phyloP scores from a whole-genome alignment of 2,329 filamentous ascomycete species.

The Atkinsonella hypoxylon region DNA sequence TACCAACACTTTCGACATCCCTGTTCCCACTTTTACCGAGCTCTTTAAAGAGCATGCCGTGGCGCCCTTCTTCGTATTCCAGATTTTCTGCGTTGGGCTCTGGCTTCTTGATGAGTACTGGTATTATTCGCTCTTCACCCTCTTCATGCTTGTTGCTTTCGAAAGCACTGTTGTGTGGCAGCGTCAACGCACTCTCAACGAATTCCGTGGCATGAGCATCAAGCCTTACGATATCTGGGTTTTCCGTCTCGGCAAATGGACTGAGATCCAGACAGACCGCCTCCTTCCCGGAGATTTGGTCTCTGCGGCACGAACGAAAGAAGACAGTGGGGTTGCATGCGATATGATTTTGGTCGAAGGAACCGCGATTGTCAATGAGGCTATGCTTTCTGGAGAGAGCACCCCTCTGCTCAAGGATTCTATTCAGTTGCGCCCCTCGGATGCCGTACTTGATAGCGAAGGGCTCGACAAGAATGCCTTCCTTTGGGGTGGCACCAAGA shows the following conservation, averaged over 20 bases:
- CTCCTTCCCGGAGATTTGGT: slow-evolving; percentile 88
- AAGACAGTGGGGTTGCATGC: slow-evolving; percentile 92
- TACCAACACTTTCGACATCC: slow-evolving; percentile 92
- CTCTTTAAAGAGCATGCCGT: slow-evolving; percentile 98
- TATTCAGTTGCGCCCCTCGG: slow-evolving; percentile 72
- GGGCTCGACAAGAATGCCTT: slow-evolving; percentile 95
- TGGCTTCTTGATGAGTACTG: slow-evolving; percentile 99
- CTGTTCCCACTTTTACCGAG: slow-evolving; percentile 88
- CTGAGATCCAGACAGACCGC: slow-evolving; percentile 78
- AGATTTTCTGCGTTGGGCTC: slow-evolving; percentile 94
- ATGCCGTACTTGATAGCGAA: slow-evolving; percentile 73
- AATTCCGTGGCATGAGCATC: slow-evolving; percentile 99
- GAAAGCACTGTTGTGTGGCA: slow-evolving; percentile 99
- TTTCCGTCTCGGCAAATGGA: slow-evolving; percentile 78
- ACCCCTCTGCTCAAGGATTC: slow-evolving; percentile 96
- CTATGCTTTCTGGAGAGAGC: slow-evolving; percentile 97
- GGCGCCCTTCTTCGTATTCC: slow-evolving; percentile 97
- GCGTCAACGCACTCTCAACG: slow-evolving; percentile 84
- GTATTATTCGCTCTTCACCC: slow-evolving; percentile 98
- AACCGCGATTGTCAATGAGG: slow-evolving; percentile 95
- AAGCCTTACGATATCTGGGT: slow-evolving; percentile 95
- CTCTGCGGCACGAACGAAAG: slow-evolving; percentile 86
- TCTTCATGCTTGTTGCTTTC: slow-evolving; percentile 96
- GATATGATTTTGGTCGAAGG: slow-evolving; percentile 95
- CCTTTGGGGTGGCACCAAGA: slow-evolving; percentile 94